Conservation (phyloP, 2,329 filamentous ascomycete species). For the Penicillium corylophilum region DNA sequence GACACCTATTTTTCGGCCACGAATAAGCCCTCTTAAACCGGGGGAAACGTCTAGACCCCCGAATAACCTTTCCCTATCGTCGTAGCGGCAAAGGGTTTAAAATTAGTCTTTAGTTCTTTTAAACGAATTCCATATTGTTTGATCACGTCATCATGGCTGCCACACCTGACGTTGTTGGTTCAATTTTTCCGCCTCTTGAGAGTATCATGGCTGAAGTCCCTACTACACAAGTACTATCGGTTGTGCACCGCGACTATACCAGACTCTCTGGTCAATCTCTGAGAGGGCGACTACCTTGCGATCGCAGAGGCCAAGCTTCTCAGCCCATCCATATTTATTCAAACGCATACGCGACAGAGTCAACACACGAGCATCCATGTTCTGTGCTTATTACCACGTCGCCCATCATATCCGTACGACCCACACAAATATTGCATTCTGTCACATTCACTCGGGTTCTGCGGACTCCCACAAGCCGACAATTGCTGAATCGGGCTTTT, state of each 20-base stretch:
- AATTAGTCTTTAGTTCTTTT: too few relatives aligned
- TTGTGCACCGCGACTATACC: background rate
- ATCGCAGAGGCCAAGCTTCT: background rate
- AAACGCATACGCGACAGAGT: conserved; percentile 1
- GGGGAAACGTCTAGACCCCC: too few relatives aligned
- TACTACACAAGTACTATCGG: conserved; percentile 24
- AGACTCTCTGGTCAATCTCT: background rate
- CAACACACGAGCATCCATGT: conserved; percentile 8
- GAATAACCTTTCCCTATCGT: too few relatives aligned
- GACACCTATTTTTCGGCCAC: too few relatives aligned
- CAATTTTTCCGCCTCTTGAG: conserved; percentile 47
- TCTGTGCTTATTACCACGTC: conserved; percentile 7
- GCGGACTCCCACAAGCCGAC: conserved; percentile 8
- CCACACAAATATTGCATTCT: conserved; percentile 5
- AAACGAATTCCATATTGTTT: too few relatives aligned
- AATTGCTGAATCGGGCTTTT: conserved; percentile 5
- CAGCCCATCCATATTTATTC: conserved; percentile 34
- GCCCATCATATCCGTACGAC: conserved; percentile 4
- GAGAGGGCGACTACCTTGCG: background rate
- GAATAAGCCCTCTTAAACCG: too few relatives aligned
- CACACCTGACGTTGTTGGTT: conserved; percentile 52
- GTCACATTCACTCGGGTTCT: conserved; percentile 12
- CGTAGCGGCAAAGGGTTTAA: too few relatives aligned
- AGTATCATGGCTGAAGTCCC: conserved; percentile 18
- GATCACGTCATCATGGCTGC: conserved; percentile 29